Evolutionary conservation across 2,329 filamentous ascomycete species (phyloP).

Genomic region (Talaromyces pinophilus): DNA sequence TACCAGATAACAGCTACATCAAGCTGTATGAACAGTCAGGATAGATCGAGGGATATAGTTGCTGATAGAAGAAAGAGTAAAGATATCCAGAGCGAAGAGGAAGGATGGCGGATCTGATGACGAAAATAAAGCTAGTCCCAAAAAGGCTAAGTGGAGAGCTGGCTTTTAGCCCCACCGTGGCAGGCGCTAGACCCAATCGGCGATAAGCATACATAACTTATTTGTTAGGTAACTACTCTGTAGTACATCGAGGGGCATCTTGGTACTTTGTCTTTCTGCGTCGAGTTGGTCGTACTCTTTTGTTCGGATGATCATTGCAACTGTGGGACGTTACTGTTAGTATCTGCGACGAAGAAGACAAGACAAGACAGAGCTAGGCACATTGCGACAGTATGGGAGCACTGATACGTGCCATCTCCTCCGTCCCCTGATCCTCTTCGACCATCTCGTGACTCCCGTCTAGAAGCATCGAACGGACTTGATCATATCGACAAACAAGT

Average conservation of each 20-base stretch:
- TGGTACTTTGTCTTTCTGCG: neutral
- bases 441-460: neutral
- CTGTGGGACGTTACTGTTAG: neutral
- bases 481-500: slow-evolving; percentile 1
- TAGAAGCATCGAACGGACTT: neutral
- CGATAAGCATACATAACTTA: slow-evolving; percentile 11
- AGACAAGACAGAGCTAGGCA: neutral
- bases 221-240: neutral
- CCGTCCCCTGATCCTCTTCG: slow-evolving; percentile 10
- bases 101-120: neutral
- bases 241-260: neutral
- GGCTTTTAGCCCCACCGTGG: neutral
- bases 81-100: neutral
- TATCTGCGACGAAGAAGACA: neutral
- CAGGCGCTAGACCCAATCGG: slow-evolving; percentile 12
- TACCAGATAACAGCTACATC: neutral
- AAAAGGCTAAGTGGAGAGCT: slow-evolving; percentile 14
- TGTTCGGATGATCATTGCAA: neutral
- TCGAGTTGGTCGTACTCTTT: neutral
- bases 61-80: neutral
- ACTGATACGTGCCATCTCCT: neutral
- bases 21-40: neutral
- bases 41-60: neutral
- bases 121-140: slow-evolving; percentile 19
- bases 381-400: slow-evolving; percentile 13